A percentile compares a stretch with the other conserved stretches of the same genome.
Conservation (phyloP, 2,329 filamentous ascomycete genomes). For the Botrytis squamosa region DNA sequence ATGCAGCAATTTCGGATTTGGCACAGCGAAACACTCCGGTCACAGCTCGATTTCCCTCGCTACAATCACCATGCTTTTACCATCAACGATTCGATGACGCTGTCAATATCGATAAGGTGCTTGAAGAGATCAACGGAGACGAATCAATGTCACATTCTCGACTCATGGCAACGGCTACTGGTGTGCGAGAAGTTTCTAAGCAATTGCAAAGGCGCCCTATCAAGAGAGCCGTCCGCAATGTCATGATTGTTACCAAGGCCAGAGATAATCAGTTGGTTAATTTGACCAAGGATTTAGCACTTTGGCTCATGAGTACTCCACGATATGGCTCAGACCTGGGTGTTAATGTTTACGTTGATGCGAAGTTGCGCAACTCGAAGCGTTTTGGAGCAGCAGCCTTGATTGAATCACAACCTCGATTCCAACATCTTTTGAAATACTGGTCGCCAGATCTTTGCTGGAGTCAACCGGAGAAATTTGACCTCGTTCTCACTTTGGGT, state of each 20-base stretch:
- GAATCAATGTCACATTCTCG: conserved; percentile 91
- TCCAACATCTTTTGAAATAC: conserved; percentile 82
- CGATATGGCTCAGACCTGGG: conserved; percentile 88
- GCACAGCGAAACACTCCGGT: conserved; percentile 41
- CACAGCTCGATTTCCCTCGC: conserved; percentile 56
- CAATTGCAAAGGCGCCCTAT: conserved; percentile 91
- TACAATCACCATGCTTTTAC: conserved; percentile 96
- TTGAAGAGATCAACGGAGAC: conserved; percentile 88
- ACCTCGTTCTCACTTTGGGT: conserved; percentile 84
- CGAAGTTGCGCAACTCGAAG: conserved; percentile 83
- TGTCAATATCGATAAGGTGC: conserved; percentile 89
- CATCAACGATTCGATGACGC: conserved; percentile 96
- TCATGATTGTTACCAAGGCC: conserved; percentile 99
- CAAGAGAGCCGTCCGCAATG: conserved; percentile 83
- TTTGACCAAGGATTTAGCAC: conserved; percentile 80
- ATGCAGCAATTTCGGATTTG: conserved; percentile 54
- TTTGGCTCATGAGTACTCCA: conserved; percentile 85
- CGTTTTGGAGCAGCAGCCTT: conserved; percentile 79
- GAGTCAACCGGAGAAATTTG: conserved; percentile 90
- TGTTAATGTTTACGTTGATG: conserved; percentile 97
- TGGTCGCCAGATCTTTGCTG: conserved; percentile 97
- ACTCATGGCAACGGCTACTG: conserved; percentile 90
- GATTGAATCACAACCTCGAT: conserved; percentile 70
- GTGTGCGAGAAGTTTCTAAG: conserved; percentile 92
- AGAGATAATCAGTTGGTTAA: conserved; percentile 90